phyloP scores from a whole-genome alignment of 2,329 filamentous ascomycete species.

The Fusarium vanettenii region DNA sequence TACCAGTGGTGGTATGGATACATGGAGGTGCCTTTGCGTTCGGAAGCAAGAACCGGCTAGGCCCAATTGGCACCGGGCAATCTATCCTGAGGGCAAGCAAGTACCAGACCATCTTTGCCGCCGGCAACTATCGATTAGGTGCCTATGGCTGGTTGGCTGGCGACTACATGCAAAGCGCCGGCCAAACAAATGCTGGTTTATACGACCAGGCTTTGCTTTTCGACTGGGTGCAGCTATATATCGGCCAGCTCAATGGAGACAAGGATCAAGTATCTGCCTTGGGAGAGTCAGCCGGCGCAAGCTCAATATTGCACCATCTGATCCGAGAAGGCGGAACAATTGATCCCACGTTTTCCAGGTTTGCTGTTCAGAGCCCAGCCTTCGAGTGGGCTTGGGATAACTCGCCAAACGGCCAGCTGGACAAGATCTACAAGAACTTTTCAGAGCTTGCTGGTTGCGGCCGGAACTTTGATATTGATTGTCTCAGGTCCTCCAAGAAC shows the following conservation, averaged over 20 bases:
- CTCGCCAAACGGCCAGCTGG: conserved; percentile 8
- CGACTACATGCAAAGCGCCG: background rate
- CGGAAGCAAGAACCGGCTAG: background rate
- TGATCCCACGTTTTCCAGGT: background rate
- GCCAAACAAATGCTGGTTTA: background rate
- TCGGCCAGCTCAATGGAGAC: background rate
- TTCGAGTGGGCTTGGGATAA: conserved; percentile 33
- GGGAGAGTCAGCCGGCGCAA: background rate
- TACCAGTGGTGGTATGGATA: background rate
- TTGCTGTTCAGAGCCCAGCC: conserved; percentile 13
- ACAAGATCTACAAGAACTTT: conserved; percentile 15
- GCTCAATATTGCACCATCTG: background rate
- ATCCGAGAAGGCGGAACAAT: background rate
- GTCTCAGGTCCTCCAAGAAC: background rate
- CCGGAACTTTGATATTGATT: conserved; percentile 13
- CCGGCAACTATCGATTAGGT: background rate
- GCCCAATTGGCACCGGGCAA: background rate
- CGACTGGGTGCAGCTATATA: background rate
- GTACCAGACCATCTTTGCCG: background rate
- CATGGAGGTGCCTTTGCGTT: background rate
- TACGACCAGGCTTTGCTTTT: background rate
- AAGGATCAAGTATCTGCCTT: background rate
- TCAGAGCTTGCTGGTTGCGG: background rate
- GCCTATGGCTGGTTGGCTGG: background rate
- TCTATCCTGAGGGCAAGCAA: background rate